Evolutionary conservation across 177 flowering plant genomes (phyloP).

Genomic region (Vitis hybrid): DNA sequence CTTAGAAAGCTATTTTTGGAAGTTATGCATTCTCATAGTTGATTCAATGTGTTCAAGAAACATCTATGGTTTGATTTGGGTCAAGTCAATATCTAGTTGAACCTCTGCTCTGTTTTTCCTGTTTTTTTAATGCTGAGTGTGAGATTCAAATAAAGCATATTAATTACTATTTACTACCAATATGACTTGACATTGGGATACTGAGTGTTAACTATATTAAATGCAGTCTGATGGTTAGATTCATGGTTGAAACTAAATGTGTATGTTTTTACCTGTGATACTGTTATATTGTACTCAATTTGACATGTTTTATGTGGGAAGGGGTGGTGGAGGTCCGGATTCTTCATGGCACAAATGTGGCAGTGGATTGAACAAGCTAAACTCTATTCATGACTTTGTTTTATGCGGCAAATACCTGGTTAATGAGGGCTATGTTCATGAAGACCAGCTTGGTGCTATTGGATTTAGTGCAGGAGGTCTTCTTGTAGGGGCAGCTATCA

Average conservation of each 20-base stretch:
- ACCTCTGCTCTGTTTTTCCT: neutral
- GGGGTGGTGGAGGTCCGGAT: slow-evolving; percentile 83
- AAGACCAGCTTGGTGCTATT: slow-evolving; percentile 55
- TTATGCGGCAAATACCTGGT: slow-evolving; percentile 74
- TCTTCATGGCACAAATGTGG: slow-evolving; percentile 87
- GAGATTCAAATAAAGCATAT: too few species aligned
- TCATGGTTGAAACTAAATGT: neutral
- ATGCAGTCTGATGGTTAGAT: neutral
- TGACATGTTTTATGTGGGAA: slow-evolving; percentile 19
- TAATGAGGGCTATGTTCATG: slow-evolving; percentile 57
- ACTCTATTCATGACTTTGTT: slow-evolving; percentile 71
- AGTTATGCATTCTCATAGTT: neutral
- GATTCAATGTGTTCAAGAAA: neutral
- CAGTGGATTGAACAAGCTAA: slow-evolving; percentile 57
- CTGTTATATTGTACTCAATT: neutral
- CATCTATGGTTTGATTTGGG: neutral
- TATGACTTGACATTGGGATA: too few species aligned
- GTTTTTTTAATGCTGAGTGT: neutral
- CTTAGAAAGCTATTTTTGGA: neutral
- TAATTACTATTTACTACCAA: too few species aligned
- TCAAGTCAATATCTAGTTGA: neutral
- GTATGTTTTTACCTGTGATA: neutral
- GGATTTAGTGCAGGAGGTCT: slow-evolving; percentile 88
- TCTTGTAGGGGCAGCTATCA: slow-evolving; percentile 75
- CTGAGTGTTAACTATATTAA: too few species aligned